phyloP scores from a whole-genome alignment of 306 rosid species.

The Prunus persica region Prunus_persica_NCBIv2 NC_034009.1:40779501-40780000 shows the following conservation, averaged over 20 bases:
- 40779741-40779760: not conserved
- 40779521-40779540: no score
- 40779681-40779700: no score
- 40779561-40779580: no score
- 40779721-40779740: not conserved
- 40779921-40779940: slow-evolving; percentile 73
- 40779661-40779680: no score
- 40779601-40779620: no score
- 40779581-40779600: no score
- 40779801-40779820: slow-evolving; percentile 39
- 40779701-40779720: no score
- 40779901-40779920: slow-evolving; percentile 68
- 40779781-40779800: slow-evolving; percentile 4
- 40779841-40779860: slow-evolving; percentile 71
- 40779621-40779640: no score
- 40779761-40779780: not conserved
- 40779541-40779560: no score
- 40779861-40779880: slow-evolving; percentile 97
- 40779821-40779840: slow-evolving; percentile 41
- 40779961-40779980: slow-evolving; percentile 77
- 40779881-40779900: slow-evolving; percentile 95
- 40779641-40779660: no score
- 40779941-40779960: slow-evolving; percentile 75
- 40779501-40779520: no score
- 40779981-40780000: slow-evolving; percentile 57